phyloP scores from a whole-genome alignment of 208 protist species.

The Zelonia costaricensis region DNA sequence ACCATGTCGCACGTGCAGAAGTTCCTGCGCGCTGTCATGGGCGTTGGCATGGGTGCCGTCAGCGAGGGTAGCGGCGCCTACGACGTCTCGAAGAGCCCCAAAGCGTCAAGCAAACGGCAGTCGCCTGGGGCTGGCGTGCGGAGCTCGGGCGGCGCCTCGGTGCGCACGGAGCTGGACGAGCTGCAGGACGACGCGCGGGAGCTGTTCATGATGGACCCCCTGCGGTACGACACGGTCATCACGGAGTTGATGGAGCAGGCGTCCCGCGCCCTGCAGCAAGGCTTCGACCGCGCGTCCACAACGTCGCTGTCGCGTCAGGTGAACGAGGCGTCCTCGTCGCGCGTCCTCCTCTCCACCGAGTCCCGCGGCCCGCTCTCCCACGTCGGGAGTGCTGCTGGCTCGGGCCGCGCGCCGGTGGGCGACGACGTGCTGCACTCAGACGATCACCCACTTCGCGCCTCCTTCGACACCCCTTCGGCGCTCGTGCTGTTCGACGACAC shows the following conservation, averaged over 20 bases:
- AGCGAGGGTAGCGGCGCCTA: not conserved
- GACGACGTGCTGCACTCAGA: not conserved
- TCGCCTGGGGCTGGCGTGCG: too few relatives aligned
- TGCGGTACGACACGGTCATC: constrained; percentile 82
- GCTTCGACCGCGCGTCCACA: not conserved
- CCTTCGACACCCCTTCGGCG: not conserved
- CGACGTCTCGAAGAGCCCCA: too few relatives aligned
- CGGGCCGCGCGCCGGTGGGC: too few relatives aligned
- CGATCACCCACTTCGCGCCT: not conserved
- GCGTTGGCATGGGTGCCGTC: not conserved
- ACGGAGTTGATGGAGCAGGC: constrained; percentile 64
- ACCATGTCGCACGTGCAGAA: constrained; percentile 31
- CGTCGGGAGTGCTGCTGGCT: too few relatives aligned
- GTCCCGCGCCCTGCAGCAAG: constrained; percentile 13
- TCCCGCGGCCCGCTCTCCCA: too few relatives aligned
- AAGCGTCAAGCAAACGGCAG: not conserved
- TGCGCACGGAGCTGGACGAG: constrained; percentile 48
- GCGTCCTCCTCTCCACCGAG: too few relatives aligned
- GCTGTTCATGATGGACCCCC: constrained; percentile 78
- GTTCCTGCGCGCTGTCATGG: constrained; percentile 22
- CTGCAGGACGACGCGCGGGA: constrained; percentile 67
- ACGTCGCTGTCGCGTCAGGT: not conserved
- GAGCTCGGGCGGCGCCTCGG: too few relatives aligned
- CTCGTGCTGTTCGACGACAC: not conserved
- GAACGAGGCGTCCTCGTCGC: too few relatives aligned